A percentile compares a stretch with the other conserved stretches of the same genome.
phyloP scores from a whole-genome alignment of 2,329 filamentous ascomycete species.

The Ceratocystis eucalypticola region DNA sequence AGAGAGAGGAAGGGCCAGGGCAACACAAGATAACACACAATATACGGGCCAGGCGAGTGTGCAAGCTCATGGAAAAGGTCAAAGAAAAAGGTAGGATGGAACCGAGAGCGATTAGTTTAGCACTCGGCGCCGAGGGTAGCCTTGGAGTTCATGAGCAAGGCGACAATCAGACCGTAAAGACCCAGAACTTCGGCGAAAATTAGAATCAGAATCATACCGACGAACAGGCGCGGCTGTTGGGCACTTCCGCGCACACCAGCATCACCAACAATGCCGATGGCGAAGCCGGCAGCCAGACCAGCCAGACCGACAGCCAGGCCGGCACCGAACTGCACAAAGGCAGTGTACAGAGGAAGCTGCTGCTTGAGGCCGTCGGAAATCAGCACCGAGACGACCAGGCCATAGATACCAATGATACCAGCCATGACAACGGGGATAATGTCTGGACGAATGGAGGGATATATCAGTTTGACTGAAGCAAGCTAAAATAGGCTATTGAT shows the following conservation, averaged over 20 bases:
- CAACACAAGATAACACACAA: too few species aligned
- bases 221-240: constrained; percentile 74
- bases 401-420: constrained; percentile 99
- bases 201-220: constrained; percentile 97
- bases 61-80: neutral
- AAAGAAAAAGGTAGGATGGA: neutral
- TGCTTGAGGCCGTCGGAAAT: constrained; percentile 70
- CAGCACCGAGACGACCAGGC: constrained; percentile 74
- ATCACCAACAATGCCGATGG: constrained; percentile 78
- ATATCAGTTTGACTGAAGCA: too few species aligned
- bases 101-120: constrained; percentile 29
- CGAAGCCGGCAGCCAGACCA: constrained; percentile 73
- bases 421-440: constrained; percentile 99
- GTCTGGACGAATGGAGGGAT: constrained; percentile 41
- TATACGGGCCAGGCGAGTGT: too few species aligned
- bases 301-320: constrained; percentile 70
- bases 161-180: constrained; percentile 98
- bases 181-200: constrained; percentile 99
- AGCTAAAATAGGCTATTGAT: too few species aligned
- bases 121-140: constrained; percentile 51
- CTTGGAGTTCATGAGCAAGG: constrained; percentile 99
- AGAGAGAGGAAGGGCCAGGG: too few species aligned
- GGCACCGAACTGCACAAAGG: constrained; percentile 75
- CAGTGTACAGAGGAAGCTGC: constrained; percentile 60
- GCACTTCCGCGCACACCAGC: constrained; percentile 78